Percentiles rank a stretch among this genome's conserved stretches.
Conservation (phyloP, 345 rosid species). For the Hypericum androsaemum region DNA sequence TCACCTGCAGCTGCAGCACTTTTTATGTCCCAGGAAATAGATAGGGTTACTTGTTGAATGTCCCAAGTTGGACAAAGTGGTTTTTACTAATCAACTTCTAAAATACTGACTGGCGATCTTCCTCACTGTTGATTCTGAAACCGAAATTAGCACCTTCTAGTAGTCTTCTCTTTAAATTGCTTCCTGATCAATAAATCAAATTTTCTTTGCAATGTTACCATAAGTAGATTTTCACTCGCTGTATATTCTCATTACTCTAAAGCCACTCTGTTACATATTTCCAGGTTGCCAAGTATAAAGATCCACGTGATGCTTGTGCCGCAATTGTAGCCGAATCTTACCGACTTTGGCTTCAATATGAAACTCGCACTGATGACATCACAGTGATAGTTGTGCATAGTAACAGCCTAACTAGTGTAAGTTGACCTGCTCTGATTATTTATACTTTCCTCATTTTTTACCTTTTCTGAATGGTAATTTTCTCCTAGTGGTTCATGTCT, state of each 20-base stretch:
- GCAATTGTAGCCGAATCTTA: constrained; percentile 99
- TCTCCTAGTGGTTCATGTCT: constrained; percentile 10
- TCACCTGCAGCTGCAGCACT: no score
- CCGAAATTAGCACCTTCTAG: no score
- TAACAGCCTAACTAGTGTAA: constrained; percentile 62
- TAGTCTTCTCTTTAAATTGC: background rate
- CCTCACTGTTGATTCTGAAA: no score
- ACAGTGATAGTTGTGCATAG: constrained; percentile 90
- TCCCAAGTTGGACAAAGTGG: no score
- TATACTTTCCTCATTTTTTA: background rate
- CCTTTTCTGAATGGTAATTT: constrained; percentile 12
- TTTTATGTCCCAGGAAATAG: no score
- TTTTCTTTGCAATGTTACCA: background rate
- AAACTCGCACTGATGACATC: constrained; percentile 98
- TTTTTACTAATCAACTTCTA: no score
- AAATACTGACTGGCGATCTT: no score
- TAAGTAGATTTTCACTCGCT: background rate
- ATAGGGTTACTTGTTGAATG: no score
- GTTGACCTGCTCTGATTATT: constrained; percentile 12
- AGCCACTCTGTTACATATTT: constrained; percentile 9
- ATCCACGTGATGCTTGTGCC: constrained; percentile 99
- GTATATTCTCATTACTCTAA: background rate
- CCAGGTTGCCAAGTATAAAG: constrained; percentile 86
- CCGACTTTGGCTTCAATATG: constrained; percentile 96
- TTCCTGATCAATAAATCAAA: background rate